phyloP scores from a whole-genome alignment of 495 filamentous ascomycete species.

The Penicillium cosmopolitanum region DNA sequence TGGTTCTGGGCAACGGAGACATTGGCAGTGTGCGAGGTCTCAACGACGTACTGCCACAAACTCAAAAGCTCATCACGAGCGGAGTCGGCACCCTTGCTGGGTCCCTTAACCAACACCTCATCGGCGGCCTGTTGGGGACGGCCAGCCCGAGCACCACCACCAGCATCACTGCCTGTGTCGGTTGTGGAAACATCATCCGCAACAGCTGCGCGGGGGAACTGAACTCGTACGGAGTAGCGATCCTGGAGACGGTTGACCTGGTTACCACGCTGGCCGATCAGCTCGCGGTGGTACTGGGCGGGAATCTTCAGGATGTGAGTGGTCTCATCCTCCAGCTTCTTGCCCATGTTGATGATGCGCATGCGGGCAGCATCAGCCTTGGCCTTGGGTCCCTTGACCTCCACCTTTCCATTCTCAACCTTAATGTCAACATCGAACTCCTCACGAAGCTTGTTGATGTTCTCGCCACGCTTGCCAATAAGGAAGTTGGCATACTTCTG shows the following conservation, averaged over 20 bases:
- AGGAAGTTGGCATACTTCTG: slow-evolving; percentile 91
- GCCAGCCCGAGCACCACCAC: slow-evolving; percentile 55
- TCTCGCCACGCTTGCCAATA: slow-evolving; percentile 89
- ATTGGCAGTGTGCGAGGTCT: slow-evolving; percentile 75
- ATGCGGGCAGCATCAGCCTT: slow-evolving; percentile 82
- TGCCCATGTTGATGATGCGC: slow-evolving; percentile 73
- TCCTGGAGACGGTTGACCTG: slow-evolving; percentile 74
- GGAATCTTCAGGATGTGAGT: slow-evolving; percentile 86
- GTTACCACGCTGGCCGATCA: slow-evolving; percentile 66
- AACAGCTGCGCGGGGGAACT: slow-evolving; percentile 80
- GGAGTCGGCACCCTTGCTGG: slow-evolving; percentile 86
- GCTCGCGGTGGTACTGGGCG: slow-evolving; percentile 79
- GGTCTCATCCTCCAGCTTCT: slow-evolving; percentile 83
- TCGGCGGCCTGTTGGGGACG: slow-evolving; percentile 77
- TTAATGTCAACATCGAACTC: slow-evolving; percentile 98
- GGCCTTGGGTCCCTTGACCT: slow-evolving; percentile 71
- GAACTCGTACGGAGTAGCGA: slow-evolving; percentile 88
- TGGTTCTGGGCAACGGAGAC: slow-evolving; percentile 87
- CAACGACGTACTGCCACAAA: slow-evolving; percentile 81
- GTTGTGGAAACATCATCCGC: slow-evolving; percentile 67
- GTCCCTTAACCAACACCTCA: slow-evolving; percentile 89
- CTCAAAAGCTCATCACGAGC: slow-evolving; percentile 88
- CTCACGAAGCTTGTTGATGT: slow-evolving; percentile 92
- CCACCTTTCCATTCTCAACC: slow-evolving; percentile 71
- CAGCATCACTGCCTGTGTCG: slow-evolving; percentile 73